A percentile compares a stretch with the other conserved stretches of the same genome.
phyloP scores from a whole-genome alignment of 2,329 filamentous ascomycete genomes.

The Diaporthe eres region DNA sequence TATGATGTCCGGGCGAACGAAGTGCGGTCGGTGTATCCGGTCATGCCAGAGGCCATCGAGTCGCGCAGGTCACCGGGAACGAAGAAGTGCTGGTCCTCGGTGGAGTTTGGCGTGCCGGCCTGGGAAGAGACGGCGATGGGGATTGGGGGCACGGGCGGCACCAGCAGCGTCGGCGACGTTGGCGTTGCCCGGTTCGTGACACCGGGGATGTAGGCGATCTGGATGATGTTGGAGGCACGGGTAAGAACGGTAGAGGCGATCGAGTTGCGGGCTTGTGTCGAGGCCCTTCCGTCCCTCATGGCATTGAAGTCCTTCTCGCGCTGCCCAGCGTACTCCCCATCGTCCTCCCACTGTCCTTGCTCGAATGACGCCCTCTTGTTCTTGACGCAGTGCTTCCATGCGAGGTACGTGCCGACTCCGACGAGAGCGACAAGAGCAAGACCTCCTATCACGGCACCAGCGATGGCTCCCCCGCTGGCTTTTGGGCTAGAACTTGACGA shows the following conservation, averaged over 20 bases:
- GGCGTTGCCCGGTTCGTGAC: conserved; percentile 93
- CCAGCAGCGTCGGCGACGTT: conserved; percentile 83
- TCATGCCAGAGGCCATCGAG: conserved; percentile 88
- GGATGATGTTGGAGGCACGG: conserved; percentile 97
- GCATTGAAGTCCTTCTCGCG: conserved; percentile 66
- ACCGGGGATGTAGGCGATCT: conserved; percentile 98
- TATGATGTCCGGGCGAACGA: conserved; percentile 73
- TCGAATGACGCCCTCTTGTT: conserved; percentile 76
- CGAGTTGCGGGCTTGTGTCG: conserved; percentile 88
- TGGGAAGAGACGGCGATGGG: conserved; percentile 77
- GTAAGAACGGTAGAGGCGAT: conserved; percentile 97
- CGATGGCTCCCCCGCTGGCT: conserved; percentile 86
- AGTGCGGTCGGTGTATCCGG: conserved; percentile 72
- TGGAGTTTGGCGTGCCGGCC: conserved; percentile 66
- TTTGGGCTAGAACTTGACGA: conserved; percentile 54
- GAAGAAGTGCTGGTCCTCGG: conserved; percentile 91
- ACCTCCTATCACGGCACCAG: conserved; percentile 91
- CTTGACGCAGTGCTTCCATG: conserved; percentile 92
- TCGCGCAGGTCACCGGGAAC: conserved; percentile 91
- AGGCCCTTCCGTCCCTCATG: conserved; percentile 76
- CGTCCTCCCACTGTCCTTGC: conserved; percentile 69
- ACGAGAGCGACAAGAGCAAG: conserved; percentile 80
- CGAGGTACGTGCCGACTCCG: conserved; percentile 79
- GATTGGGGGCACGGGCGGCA: conserved; percentile 94
- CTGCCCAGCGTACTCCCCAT: conserved; percentile 65